These are phyloP conservation scores for Durotheca rogersii DNA, from an alignment of 495 filamentous ascomycete genomes.

Conservation along the genomic window DNA sequence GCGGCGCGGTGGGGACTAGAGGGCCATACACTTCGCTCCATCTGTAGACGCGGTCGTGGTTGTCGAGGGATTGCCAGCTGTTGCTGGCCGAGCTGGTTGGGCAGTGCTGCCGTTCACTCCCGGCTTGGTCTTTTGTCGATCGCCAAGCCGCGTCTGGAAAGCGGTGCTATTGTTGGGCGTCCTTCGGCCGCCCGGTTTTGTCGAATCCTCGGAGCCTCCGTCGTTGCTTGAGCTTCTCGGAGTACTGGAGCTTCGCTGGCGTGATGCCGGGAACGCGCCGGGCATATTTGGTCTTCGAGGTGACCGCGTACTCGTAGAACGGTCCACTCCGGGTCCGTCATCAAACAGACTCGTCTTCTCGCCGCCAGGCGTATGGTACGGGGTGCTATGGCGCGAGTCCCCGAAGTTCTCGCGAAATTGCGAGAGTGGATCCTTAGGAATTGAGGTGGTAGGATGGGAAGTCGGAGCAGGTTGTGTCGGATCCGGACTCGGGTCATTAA, in stretches of 20 bases:
- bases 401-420: conserved; percentile 45
- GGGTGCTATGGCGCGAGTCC: conserved; percentile 61
- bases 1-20: background rate
- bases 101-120: conserved; percentile 1
- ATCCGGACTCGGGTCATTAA: conserved; percentile 39
- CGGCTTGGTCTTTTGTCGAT: conserved; percentile 32
- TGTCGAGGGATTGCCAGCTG: conserved; percentile 1
- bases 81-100: background rate
- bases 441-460: conserved; percentile 14
- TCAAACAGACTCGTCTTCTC: conserved; percentile 65
- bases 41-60: conserved; percentile 5
- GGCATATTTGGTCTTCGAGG: conserved; percentile 22
- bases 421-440: conserved; percentile 43
- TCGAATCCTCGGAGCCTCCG: conserved; percentile 21
- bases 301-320: conserved; percentile 26
- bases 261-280: conserved; percentile 20
- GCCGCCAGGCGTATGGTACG: conserved; percentile 67
- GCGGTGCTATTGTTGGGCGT: background rate
- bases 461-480: conserved; percentile 24
- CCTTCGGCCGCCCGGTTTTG: conserved; percentile 4
- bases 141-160: conserved; percentile 28
- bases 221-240: conserved; percentile 27
- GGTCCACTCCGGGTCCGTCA: conserved; percentile 27
- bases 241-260: conserved; percentile 29
- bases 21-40: conserved; percentile 20